Evolutionary conservation across 371 early-diverging fungal genomes (phyloP), one percentile per base, ranked within the genome.

Genomic region (Lichtheimia ornata): DNA sequence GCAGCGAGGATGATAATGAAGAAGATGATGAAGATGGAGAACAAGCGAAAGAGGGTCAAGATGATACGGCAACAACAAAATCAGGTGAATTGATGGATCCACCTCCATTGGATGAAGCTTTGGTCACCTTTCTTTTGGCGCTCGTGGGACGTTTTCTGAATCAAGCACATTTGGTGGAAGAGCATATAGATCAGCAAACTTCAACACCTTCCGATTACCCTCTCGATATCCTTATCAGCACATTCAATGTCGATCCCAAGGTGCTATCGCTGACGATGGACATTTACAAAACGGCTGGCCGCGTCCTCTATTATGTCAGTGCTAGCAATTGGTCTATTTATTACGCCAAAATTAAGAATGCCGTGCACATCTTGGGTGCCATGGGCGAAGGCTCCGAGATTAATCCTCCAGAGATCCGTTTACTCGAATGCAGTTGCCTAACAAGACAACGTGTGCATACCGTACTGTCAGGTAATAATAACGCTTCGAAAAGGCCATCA

Each of bases 241-340:
- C 49, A 12, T 30, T 25, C 13, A 58, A 61, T 22, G 30, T 71
- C 14, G 81, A 80, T 20, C 69, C 73, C 27, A 66, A 68, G 5
- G 71, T 71, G 7, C 22, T 60, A 43, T 74, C 83, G 27, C 53
- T 86, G n/a, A 74, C 82, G 9, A 73, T 74, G 35, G 88, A 86
- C 56, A 82, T 88, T 24, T 86, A 85, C 59, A 82, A 81, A 43
- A 74, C 83, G 0, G 89, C 93, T 0, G 89, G 91, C n/a, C 72
- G 86, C 14, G 83, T 94, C 27, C 68, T 94, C 11, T 89, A 91
- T 62, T 92, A 88, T 68, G 81, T 93, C 14, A 88, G 90, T 56
- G 90, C 91, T 4, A 85, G 88, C 50, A 93, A 93, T 70, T 94
- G 95, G 95, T 63, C 76, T 41, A 81, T 88, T 17, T 88, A 91